Evolutionary conservation across 2,329 filamentous ascomycete species (phyloP).

Genomic region (Monosporascus sp.): DNA sequence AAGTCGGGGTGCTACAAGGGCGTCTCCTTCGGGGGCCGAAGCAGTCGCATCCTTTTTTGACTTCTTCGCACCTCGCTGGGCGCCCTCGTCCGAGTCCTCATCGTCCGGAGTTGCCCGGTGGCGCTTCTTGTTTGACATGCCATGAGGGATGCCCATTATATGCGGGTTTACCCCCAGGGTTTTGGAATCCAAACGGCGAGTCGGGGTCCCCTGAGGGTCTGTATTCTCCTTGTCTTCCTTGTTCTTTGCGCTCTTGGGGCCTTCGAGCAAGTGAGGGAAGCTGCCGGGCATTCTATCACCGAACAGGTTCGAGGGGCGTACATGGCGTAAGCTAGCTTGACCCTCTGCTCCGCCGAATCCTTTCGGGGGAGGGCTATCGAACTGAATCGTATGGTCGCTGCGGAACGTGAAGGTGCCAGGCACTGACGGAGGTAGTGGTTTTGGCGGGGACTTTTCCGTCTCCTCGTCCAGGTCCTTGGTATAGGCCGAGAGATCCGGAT

Average conservation of each 20-base stretch:
- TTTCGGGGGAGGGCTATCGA: slow-evolving; percentile 41
- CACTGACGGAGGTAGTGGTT: slow-evolving; percentile 32
- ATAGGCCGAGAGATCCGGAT: slow-evolving; percentile 48
- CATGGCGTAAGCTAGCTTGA: slow-evolving; percentile 58
- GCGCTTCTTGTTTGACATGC: slow-evolving; percentile 63
- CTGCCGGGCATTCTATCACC: slow-evolving; percentile 48
- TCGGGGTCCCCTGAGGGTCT: slow-evolving; percentile 7
- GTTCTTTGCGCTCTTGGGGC: slow-evolving; percentile 34
- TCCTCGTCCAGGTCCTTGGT: slow-evolving; percentile 22
- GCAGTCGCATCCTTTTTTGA: slow-evolving; percentile 42
- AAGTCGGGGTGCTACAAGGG: slow-evolving; percentile 46
- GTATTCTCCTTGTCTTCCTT: slow-evolving; percentile 51
- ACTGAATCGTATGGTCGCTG: slow-evolving; percentile 60
- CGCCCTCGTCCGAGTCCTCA: slow-evolving; percentile 36
- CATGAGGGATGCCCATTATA: slow-evolving; percentile 48
- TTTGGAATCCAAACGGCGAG: background rate
- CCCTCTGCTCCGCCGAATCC: slow-evolving; percentile 54
- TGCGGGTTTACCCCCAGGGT: background rate
- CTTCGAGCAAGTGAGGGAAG: slow-evolving; percentile 37
- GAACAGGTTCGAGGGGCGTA: slow-evolving; percentile 47
- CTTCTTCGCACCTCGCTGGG: slow-evolving; percentile 54
- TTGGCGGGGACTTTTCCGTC: slow-evolving; percentile 15
- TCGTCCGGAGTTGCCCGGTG: slow-evolving; percentile 53
- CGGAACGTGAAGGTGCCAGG: slow-evolving; percentile 62
- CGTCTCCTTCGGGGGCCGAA: slow-evolving; percentile 41